Conservation (phyloP, 495 filamentous ascomycete species). For the Massariosphaeria phaeospora region DNA sequence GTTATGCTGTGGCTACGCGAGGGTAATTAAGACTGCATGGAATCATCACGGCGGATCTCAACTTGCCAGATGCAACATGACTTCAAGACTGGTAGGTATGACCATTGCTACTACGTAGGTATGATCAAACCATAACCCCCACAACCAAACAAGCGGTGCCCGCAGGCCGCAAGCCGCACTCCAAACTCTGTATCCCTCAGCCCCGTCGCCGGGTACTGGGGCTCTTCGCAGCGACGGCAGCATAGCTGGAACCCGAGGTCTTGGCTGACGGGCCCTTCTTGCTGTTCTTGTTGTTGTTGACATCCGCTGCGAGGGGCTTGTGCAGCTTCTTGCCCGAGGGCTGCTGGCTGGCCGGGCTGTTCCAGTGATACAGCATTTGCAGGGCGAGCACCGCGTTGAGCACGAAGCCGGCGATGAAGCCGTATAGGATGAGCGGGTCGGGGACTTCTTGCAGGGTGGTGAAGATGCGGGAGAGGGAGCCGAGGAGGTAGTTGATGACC, state of each 20-base stretch:
- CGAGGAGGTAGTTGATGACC: slow-evolving; percentile 97
- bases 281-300: slow-evolving; percentile 25
- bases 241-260: slow-evolving; percentile 2
- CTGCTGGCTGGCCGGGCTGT: slow-evolving; percentile 55
- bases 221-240: slow-evolving; percentile 17
- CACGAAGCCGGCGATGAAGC: slow-evolving; percentile 80
- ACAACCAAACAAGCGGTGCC: too few species aligned
- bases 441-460: slow-evolving; percentile 95
- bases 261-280: slow-evolving; percentile 20
- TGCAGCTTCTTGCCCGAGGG: slow-evolving; percentile 31
- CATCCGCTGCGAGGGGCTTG: slow-evolving; percentile 22
- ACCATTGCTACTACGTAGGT: too few species aligned
- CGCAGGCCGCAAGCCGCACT: neutral
- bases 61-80: too few species aligned
- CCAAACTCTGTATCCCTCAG: neutral
- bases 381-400: slow-evolving; percentile 80
- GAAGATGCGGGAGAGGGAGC: slow-evolving; percentile 89
- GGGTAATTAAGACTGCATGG: too few species aligned
- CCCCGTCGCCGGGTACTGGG: slow-evolving; percentile 29
- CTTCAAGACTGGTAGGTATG: too few species aligned
- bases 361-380: slow-evolving; percentile 98
- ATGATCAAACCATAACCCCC: too few species aligned
- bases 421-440: slow-evolving; percentile 89
- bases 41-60: too few species aligned
- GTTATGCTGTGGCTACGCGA: too few species aligned